Percentiles rank a stretch among this genome's conserved stretches.
These are phyloP conservation scores for Capsella bursapastoris DNA, from an alignment of 345 rosid genomes.

Conservation along the genomic window DNA sequence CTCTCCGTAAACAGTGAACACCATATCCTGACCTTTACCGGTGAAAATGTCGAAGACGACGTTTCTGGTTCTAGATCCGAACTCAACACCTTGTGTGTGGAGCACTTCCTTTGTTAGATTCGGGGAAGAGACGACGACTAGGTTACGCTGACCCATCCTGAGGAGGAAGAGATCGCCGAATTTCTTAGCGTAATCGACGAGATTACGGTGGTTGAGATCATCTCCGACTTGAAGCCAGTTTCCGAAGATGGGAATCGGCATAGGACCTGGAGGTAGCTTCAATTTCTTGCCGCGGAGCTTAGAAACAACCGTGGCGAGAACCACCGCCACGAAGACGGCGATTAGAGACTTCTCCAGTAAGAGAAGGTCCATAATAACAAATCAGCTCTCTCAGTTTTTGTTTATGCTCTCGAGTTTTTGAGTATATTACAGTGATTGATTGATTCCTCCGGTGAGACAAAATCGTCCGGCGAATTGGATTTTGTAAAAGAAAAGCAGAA, in stretches of 20 bases:
- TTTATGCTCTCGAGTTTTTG: too few relatives aligned
- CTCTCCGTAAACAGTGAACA: constrained; percentile 96
- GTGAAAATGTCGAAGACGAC: constrained; percentile 98
- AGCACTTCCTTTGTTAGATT: constrained; percentile 85
- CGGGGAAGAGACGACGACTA: constrained; percentile 92
- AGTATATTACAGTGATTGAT: too few relatives aligned
- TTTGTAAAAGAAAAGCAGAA: not conserved
- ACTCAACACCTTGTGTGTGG: constrained; percentile 93
- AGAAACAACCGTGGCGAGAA: constrained; percentile 70
- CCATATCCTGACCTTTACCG: constrained; percentile 99
- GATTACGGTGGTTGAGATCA: constrained; percentile 91
- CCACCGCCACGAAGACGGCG: constrained; percentile 68
- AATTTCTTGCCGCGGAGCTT: constrained; percentile 84
- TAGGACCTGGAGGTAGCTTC: constrained; percentile 92
- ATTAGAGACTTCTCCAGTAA: constrained; percentile 78
- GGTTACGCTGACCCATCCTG: constrained; percentile 90
- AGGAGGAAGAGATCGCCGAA: constrained; percentile 73
- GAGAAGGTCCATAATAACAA: constrained; percentile 72
- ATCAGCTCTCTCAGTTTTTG: too few relatives aligned
- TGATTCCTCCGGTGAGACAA: too few relatives aligned
- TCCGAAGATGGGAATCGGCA: constrained; percentile 87
- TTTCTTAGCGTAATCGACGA: constrained; percentile 74
- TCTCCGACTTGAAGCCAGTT: constrained; percentile 99
- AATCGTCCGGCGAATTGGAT: not conserved
- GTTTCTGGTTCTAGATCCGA: constrained; percentile 92